phyloP scores from a whole-genome alignment of 805 yeast species.

The Grigorovia humatica region DNA sequence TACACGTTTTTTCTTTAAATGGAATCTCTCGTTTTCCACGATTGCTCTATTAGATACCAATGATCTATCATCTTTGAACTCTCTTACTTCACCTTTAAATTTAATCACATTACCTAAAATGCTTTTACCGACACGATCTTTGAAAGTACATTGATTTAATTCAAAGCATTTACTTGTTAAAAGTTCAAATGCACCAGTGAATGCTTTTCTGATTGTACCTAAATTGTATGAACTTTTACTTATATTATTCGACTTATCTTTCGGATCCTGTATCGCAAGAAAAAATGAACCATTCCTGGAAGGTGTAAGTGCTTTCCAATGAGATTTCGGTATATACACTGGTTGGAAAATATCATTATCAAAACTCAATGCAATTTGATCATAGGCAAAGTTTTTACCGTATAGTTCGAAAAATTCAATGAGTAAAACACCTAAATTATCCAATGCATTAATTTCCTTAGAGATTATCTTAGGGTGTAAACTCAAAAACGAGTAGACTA shows the following conservation, averaged over 20 bases:
- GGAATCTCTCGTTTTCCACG: constrained; percentile 25
- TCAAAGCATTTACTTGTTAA: constrained; percentile 66
- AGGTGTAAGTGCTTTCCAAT: constrained; percentile 36
- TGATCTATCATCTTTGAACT: constrained; percentile 65
- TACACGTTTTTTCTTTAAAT: constrained; percentile 9
- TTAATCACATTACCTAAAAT: constrained; percentile 72
- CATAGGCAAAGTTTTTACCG: constrained; percentile 83
- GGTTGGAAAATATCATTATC: constrained; percentile 38
- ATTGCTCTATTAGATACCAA: constrained; percentile 53
- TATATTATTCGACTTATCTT: constrained; percentile 69
- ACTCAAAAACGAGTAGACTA: constrained; percentile 68
- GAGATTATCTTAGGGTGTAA: constrained; percentile 72
- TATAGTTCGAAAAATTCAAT: constrained; percentile 90
- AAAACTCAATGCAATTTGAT: constrained; percentile 60
- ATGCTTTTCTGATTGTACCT: constrained; percentile 69
- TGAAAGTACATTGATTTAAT: constrained; percentile 53
- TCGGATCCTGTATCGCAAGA: constrained; percentile 81
- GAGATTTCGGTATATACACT: constrained; percentile 47
- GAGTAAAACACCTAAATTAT: constrained; percentile 74
- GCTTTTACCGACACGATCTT: constrained; percentile 58
- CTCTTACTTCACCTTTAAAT: constrained; percentile 63
- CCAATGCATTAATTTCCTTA: constrained; percentile 51
- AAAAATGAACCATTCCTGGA: constrained; percentile 39
- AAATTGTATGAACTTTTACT: constrained; percentile 77
- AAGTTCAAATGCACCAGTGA: constrained; percentile 78